A percentile compares a stretch with the other conserved stretches of the same genome.
phyloP scores from a whole-genome alignment of 148 eudicot genomes.

The Fallopia convolvulus region DNA sequence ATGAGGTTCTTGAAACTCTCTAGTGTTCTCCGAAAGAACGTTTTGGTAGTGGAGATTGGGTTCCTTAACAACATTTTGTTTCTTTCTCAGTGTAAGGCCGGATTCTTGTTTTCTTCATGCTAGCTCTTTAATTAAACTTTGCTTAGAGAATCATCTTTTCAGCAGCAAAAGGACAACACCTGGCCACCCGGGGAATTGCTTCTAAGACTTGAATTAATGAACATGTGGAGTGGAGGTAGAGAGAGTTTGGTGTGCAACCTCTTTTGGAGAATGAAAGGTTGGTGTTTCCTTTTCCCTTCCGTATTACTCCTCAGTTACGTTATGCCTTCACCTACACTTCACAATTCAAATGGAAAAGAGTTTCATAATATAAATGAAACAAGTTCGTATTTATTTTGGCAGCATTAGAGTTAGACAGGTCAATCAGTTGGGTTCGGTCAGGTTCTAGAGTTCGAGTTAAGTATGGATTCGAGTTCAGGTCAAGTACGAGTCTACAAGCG shows the following conservation, averaged over 20 bases:
- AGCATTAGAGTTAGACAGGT: too few relatives aligned
- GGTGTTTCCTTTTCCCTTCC: not conserved
- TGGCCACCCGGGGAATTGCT: not conserved
- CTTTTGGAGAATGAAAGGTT: conserved; percentile 28
- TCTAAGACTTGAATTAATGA: not conserved
- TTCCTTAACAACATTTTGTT: conserved; percentile 31
- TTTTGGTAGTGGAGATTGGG: conserved; percentile 49
- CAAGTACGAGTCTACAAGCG: too few relatives aligned
- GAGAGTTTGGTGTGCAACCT: conserved; percentile 23
- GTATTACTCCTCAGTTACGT: not conserved
- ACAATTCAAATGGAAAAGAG: too few relatives aligned
- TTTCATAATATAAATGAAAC: too few relatives aligned
- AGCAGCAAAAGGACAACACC: not conserved
- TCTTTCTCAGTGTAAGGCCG: not conserved
- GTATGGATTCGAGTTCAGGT: too few relatives aligned
- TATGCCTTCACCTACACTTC: too few relatives aligned
- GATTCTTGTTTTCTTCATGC: not conserved
- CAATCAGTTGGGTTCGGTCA: too few relatives aligned
- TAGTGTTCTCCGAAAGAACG: conserved; percentile 41
- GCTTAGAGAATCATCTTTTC: not conserved
- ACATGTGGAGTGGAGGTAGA: conserved; percentile 1
- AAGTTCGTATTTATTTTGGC: too few relatives aligned
- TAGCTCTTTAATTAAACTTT: not conserved
- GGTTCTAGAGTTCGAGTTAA: too few relatives aligned
- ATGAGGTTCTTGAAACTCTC: conserved; percentile 41